Base-by-base conservation (phyloP, 2,329 filamentous ascomycete species). In the Neonectria sp. region DNA sequence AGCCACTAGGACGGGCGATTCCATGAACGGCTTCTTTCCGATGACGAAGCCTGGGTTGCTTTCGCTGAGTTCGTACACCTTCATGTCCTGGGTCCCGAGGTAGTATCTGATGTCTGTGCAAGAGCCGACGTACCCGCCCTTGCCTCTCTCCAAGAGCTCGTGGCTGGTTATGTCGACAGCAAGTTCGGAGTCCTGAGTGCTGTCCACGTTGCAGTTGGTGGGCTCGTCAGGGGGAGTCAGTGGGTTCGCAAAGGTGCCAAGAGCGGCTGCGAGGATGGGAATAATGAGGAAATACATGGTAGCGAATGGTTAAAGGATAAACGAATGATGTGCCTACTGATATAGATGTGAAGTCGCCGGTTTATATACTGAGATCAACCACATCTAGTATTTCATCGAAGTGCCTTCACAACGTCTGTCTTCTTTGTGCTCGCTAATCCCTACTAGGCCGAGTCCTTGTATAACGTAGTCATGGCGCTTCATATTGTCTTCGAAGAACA, bases 21-120 rank as follows among this genome's bases (percentile, higher is more conserved):
- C 60, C 11, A 67, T 51, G 31, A 65, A 74, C 17, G 49, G 49
- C 49, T 33, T 35, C 15, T n/a, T 33, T 11, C 49, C 49, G 4
- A 52, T 29, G 17, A n/a, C 11, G 48, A 29, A 52, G 15, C 9
- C 17, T 11, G 48, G 48, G 27, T n/a, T 52, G 5, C 7, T n/a
- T 11, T 52, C 49, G 17, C 27, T 29, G 5, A 33, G 17, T 12
- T 59, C 48, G 21, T 46, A 43, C 31, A 49, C 46, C 8, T 68
- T 51, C 29, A 55, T 61, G 31, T 74, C 70, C 8, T 61, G 56
- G 33, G 69, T 63, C 25, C 55, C 43, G 52, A 73, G 55, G 46
- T 70, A 70, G 62, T 61, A 71, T n/a, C 66, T 60, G 0, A 72
- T 46, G 17, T 72, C 70, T 21, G 57, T 59, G 45, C 72, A 74